Conservation (phyloP, 106 monocot genomes). For the Dendrobium nobile region DNA sequence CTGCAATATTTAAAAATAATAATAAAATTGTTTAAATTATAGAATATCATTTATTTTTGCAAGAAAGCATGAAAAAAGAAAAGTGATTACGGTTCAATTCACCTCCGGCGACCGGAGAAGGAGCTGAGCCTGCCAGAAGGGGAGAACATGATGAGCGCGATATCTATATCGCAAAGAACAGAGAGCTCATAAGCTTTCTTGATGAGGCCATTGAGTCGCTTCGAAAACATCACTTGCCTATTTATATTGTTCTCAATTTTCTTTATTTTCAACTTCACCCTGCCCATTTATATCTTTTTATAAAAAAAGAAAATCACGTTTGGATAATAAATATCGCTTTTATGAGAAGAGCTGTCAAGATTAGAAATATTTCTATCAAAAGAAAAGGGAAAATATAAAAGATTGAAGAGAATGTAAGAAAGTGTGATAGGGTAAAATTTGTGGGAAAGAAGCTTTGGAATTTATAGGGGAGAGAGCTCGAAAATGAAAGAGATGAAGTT, state of each 20-base stretch:
- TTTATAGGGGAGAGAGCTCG: not conserved
- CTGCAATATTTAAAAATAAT: slow-evolving; percentile 12
- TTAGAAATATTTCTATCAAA: not conserved
- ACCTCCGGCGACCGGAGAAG: slow-evolving; percentile 77
- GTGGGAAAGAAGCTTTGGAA: not conserved
- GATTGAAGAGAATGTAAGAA: not conserved
- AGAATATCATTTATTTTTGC: not conserved
- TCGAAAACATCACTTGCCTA: slow-evolving; percentile 83
- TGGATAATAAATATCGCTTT: too few species aligned
- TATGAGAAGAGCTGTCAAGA: not conserved
- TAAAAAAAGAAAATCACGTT: not conserved
- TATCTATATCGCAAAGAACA: slow-evolving; percentile 84
- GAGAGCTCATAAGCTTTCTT: slow-evolving; percentile 93
- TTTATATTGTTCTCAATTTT: slow-evolving; percentile 77
- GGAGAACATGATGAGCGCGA: slow-evolving; percentile 93
- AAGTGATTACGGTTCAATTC: not conserved
- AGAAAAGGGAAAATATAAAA: not conserved
- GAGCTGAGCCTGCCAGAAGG: slow-evolving; percentile 69
- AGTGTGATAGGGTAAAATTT: not conserved
- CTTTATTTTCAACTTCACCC: slow-evolving; percentile 85
- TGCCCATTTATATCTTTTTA: slow-evolving; percentile 37
- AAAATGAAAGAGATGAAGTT: not conserved
- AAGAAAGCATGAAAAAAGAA: not conserved
- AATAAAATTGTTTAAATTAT: not conserved
- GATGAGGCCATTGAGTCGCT: slow-evolving; percentile 86